Evolutionary conservation across 768 basidiomycete species (phyloP).

Genomic region (Agaricus subrufescens): DNA sequence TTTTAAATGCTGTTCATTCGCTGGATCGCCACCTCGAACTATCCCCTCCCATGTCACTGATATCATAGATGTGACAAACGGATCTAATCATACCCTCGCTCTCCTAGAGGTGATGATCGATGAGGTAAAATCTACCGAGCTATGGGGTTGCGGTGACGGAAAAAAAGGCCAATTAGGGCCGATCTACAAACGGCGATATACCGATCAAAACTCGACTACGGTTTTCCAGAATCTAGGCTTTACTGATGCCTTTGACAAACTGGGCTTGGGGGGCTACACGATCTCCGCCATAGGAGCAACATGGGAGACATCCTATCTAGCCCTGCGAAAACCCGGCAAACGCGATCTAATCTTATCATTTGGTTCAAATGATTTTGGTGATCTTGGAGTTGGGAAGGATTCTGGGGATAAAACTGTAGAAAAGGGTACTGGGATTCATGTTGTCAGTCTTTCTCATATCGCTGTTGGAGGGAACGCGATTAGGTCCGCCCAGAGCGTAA

Average conservation of each 20-base stretch:
- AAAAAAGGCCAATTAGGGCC: slow-evolving; percentile 68
- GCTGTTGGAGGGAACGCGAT: slow-evolving; percentile 18
- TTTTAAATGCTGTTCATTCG: slow-evolving; percentile 39
- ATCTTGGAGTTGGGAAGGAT: slow-evolving; percentile 54
- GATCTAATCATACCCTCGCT: slow-evolving; percentile 77
- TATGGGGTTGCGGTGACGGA: slow-evolving; percentile 80
- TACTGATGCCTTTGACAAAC: slow-evolving; percentile 24
- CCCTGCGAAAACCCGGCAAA: slow-evolving; percentile 38
- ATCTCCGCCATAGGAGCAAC: slow-evolving; percentile 52
- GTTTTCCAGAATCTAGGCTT: slow-evolving; percentile 46
- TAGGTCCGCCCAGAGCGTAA: slow-evolving; percentile 15
- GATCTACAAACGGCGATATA: slow-evolving; percentile 19
- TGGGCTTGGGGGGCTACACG: slow-evolving; percentile 35
- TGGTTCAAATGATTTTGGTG: slow-evolving; percentile 83
- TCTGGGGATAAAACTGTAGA: background rate
- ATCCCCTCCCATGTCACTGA: slow-evolving; percentile 24
- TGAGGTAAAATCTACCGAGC: slow-evolving; percentile 20
- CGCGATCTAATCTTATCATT: slow-evolving; percentile 66
- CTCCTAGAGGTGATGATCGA: slow-evolving; percentile 38
- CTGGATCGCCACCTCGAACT: slow-evolving; percentile 18
- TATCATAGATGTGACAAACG: slow-evolving; percentile 54
- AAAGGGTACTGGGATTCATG: slow-evolving; percentile 25
- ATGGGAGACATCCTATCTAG: slow-evolving; percentile 85
- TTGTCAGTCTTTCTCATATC: slow-evolving; percentile 40
- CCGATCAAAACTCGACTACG: slow-evolving; percentile 16